Conservation (phyloP, 345 rosid species). For the Eucalyptus curtisii region DNA sequence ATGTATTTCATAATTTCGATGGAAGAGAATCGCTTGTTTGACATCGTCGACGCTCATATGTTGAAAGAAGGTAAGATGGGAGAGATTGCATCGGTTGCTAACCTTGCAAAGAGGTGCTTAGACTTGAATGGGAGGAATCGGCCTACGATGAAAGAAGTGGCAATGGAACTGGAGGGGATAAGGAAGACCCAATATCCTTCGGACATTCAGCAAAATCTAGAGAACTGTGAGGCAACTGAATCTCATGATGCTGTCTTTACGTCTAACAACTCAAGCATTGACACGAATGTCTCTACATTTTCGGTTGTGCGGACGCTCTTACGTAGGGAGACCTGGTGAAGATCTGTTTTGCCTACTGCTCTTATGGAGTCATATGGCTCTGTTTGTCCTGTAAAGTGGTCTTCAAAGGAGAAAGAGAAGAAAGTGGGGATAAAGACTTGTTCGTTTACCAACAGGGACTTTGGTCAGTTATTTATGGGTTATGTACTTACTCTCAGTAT, state of each 20-base stretch:
- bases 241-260: neutral
- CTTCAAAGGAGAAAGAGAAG: no score
- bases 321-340: no score
- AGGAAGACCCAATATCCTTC: neutral
- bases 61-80: neutral
- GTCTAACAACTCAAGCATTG: neutral
- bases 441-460: no score
- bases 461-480: no score
- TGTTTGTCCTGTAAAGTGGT: no score
- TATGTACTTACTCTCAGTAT: no score
- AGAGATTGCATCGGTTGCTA: neutral
- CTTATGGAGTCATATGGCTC: no score
- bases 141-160: neutral
- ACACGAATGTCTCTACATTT: neutral
- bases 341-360: no score
- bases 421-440: no score
- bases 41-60: rapidly evolving
- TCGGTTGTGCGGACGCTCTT: no score
- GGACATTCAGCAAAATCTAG: neutral
- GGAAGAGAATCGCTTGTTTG: neutral
- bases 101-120: neutral
- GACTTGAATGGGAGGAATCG: rapidly evolving
- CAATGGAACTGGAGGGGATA: neutral
- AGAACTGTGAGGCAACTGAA: neutral
- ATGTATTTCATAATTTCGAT: no score